These are phyloP conservation scores for Fusarium sp. DNA, from an alignment of 2,329 filamentous ascomycete species.

Conservation along the genomic window DNA sequence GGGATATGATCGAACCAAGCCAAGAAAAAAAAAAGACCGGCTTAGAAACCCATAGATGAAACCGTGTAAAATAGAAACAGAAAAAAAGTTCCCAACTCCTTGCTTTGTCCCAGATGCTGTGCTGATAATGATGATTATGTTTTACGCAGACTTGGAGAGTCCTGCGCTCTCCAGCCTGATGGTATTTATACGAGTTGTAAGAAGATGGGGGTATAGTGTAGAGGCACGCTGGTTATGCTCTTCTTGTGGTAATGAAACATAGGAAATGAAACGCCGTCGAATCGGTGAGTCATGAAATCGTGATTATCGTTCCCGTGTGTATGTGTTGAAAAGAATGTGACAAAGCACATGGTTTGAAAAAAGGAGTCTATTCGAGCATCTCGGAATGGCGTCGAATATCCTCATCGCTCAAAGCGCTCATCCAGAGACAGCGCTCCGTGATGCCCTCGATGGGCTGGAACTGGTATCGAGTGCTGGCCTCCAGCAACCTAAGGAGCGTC, in stretches of 20 bases:
- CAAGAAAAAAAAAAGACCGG: conserved; percentile 13
- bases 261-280: conserved; percentile 34
- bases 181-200: conserved; percentile 14
- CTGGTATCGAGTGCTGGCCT: conserved; percentile 78
- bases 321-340: conserved; percentile 7
- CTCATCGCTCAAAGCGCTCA: conserved; percentile 79
- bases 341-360: neutral
- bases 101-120: conserved; percentile 43
- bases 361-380: conserved; percentile 54
- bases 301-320: conserved; percentile 26
- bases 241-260: conserved; percentile 34
- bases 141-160: conserved; percentile 15
- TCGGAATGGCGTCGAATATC: conserved; percentile 72
- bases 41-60: conserved; percentile 15
- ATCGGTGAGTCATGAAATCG: conserved; percentile 38
- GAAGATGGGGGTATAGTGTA: conserved; percentile 30
- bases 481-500: conserved; percentile 79
- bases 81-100: conserved; percentile 41
- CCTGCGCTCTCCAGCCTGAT: neutral
- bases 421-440: conserved; percentile 85
- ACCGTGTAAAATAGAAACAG: conserved; percentile 30
- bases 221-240: conserved; percentile 38
- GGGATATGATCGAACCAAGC: conserved; percentile 37
- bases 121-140: conserved; percentile 30
- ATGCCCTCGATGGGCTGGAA: conserved; percentile 81